A percentile compares a stretch with the other conserved stretches of the same genome.
Evolutionary conservation across 1,284 basidiomycete species (phyloP).

Genomic region (Naganishia albida): DNA sequence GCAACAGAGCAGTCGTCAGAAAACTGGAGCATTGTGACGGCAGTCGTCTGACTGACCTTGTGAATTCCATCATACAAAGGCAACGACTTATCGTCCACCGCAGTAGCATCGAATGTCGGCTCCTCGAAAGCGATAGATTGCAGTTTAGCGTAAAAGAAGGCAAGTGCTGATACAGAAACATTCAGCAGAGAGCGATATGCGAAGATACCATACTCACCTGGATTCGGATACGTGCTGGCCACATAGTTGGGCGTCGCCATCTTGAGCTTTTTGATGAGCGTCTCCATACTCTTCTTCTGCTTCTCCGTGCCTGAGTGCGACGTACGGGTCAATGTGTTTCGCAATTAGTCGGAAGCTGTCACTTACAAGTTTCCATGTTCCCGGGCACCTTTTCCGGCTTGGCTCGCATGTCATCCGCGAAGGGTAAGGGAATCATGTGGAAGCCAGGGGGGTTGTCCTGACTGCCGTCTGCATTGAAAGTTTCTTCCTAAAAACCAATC

Average conservation of each 20-base stretch:
- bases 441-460: constrained; percentile 85
- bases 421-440: constrained; percentile 87
- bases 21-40: no score
- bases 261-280: constrained; percentile 75
- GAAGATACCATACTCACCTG: constrained; percentile 63
- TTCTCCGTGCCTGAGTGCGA: constrained; percentile 63
- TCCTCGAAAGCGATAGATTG: constrained; percentile 90
- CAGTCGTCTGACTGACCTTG: constrained; percentile 59
- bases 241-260: constrained; percentile 77
- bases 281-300: constrained; percentile 67
- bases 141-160: constrained; percentile 83
- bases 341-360: constrained; percentile 38
- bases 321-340: constrained; percentile 7
- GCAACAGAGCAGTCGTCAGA: constrained; percentile 21
- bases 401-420: constrained; percentile 86
- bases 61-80: constrained; percentile 79
- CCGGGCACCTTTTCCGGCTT: constrained; percentile 59
- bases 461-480: constrained; percentile 67
- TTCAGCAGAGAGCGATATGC: no score
- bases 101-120: constrained; percentile 67
- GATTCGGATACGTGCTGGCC: constrained; percentile 89
- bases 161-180: constrained; percentile 57
- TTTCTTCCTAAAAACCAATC: constrained; percentile 62
- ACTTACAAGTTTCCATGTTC: constrained; percentile 63
- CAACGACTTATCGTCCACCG: constrained; percentile 74